These are phyloP conservation scores for Arachnomyces sp. DNA, from an alignment of 2,329 filamentous ascomycete genomes.

Conservation along the genomic window DNA sequence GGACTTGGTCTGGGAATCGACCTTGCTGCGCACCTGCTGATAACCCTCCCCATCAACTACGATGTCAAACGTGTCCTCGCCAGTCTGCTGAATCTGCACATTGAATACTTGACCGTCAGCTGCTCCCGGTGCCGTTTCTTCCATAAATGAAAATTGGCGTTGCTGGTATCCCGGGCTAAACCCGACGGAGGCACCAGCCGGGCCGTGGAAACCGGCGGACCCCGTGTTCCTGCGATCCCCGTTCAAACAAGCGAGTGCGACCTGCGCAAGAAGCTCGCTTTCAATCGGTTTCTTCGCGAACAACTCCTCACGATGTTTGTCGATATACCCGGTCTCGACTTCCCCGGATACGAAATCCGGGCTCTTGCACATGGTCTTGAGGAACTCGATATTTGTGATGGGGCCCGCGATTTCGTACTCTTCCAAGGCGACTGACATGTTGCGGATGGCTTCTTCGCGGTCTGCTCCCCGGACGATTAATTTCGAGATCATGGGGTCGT, in stretches of 20 bases:
- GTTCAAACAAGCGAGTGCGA: conserved; percentile 65
- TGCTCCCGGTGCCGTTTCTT: conserved; percentile 37
- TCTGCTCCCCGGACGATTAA: conserved; percentile 80
- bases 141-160: conserved; percentile 51
- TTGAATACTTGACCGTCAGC: conserved; percentile 30
- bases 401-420: conserved; percentile 89
- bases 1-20: conserved; percentile 37
- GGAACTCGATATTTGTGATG: conserved; percentile 92
- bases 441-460: conserved; percentile 72
- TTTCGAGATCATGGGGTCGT: conserved; percentile 98
- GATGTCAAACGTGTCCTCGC: conserved; percentile 42
- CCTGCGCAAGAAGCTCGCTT: conserved; percentile 75
- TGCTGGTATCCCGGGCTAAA: conserved; percentile 58
- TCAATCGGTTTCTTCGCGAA: conserved; percentile 57
- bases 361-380: conserved; percentile 78
- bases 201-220: conserved; percentile 18
- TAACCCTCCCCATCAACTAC: conserved; percentile 33
- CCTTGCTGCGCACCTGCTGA: conserved; percentile 41
- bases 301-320: conserved; percentile 72
- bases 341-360: conserved; percentile 75
- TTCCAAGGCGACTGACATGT: conserved; percentile 69
- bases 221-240: conserved; percentile 31
- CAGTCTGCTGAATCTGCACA: conserved; percentile 46
- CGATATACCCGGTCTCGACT: conserved; percentile 94
- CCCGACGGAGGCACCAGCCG: conserved; percentile 35